Evolutionary conservation across 2,329 filamentous ascomycete species (phyloP).

Genomic region (Diaporthe sp.): DNA sequence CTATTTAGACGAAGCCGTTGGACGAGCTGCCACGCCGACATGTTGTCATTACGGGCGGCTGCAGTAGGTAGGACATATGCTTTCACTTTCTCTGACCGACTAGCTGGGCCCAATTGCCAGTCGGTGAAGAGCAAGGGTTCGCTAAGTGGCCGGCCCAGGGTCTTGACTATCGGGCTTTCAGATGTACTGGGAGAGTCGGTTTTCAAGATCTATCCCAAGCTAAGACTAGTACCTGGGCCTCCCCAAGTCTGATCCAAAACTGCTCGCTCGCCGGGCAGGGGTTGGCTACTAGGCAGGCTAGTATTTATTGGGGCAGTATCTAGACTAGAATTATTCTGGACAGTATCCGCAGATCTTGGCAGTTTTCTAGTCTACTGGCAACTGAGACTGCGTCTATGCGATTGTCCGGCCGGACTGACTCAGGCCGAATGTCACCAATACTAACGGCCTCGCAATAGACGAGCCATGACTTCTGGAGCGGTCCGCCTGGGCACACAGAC

Average conservation of each 20-base stretch:
- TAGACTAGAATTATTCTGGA: background rate
- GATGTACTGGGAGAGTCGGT: background rate
- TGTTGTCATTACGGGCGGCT: background rate
- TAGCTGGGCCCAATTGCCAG: background rate
- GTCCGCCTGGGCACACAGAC: background rate
- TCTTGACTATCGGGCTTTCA: background rate
- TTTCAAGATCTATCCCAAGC: background rate
- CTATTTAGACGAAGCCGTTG: background rate
- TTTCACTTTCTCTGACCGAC: constrained; percentile 4
- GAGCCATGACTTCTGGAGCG: background rate
- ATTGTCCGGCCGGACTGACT: background rate
- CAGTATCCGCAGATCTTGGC: background rate
- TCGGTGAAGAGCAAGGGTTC: background rate
- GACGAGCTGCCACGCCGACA: background rate
- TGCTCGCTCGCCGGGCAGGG: background rate
- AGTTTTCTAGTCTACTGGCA: background rate
- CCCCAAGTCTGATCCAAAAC: background rate
- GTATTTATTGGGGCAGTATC: background rate
- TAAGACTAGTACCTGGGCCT: background rate
- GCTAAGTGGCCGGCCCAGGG: background rate
- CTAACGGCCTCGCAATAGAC: background rate
- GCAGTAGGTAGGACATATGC: background rate
- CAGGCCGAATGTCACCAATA: background rate
- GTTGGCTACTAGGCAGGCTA: background rate
- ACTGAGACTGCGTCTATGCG: background rate